These are phyloP conservation scores for Aspergillus pseudotamarii DNA, from an alignment of 2,329 filamentous ascomycete species.

Conservation along the genomic window DNA sequence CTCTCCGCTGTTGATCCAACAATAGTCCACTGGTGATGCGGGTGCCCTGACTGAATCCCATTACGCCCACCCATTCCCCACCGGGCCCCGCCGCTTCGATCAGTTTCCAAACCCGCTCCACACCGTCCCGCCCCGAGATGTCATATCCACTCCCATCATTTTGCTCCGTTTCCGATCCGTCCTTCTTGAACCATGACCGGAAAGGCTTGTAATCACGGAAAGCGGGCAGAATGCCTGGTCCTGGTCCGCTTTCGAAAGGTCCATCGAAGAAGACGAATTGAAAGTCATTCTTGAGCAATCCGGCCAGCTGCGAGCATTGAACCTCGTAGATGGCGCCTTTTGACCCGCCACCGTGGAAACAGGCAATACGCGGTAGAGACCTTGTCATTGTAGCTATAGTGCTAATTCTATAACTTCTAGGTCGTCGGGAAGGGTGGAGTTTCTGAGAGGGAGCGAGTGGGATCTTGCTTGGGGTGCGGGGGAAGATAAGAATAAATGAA, in stretches of 20 bases:
- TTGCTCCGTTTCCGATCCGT: constrained; percentile 10
- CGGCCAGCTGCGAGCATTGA: constrained; percentile 22
- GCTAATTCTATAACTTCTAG: background rate
- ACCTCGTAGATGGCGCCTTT: constrained; percentile 20
- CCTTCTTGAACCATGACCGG: constrained; percentile 24
- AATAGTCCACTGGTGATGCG: constrained; percentile 22
- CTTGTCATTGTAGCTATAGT: background rate
- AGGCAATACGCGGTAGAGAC: constrained; percentile 24
- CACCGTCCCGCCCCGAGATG: constrained; percentile 16
- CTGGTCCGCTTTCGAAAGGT: constrained; percentile 19
- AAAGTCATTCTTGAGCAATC: constrained; percentile 18
- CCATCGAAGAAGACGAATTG: constrained; percentile 26
- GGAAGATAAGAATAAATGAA: too few species aligned
- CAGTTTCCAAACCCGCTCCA: constrained; percentile 21
- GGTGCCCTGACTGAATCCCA: constrained; percentile 28
- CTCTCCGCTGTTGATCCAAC: constrained; percentile 24
- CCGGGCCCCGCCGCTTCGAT: constrained; percentile 17
- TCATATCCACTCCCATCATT: constrained; percentile 25
- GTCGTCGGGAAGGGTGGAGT: background rate
- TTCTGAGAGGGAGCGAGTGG: background rate
- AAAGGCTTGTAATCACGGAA: constrained; percentile 21
- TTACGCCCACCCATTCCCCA: constrained; percentile 23
- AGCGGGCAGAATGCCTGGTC: constrained; percentile 25
- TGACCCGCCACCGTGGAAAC: constrained; percentile 28
- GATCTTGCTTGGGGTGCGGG: background rate